These are phyloP conservation scores for Magnaporthales sp. DNA, from an alignment of 2,329 filamentous ascomycete genomes.

Conservation along the genomic window DNA sequence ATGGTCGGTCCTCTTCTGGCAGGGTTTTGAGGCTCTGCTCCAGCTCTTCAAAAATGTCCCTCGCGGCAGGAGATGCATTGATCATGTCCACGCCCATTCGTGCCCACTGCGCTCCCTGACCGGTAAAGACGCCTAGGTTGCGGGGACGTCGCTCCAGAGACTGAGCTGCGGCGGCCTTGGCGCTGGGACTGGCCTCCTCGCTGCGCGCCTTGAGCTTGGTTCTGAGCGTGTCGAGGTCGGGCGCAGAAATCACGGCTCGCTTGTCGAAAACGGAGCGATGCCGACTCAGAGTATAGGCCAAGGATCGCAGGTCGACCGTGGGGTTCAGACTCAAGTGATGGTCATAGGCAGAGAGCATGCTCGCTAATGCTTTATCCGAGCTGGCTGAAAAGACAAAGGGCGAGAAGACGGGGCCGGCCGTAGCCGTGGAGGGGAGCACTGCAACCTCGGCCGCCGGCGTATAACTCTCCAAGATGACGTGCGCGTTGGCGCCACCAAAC, in stretches of 20 bases:
- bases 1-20: constrained; percentile 9
- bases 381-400: neutral
- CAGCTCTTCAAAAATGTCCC: neutral
- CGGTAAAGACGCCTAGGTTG: constrained; percentile 16
- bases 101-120: constrained; percentile 17
- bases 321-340: neutral
- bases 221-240: neutral
- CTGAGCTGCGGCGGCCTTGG: constrained; percentile 4
- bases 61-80: neutral
- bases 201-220: neutral
- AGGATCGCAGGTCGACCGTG: neutral
- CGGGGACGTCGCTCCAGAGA: constrained; percentile 6
- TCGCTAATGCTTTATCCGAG: neutral
- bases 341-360: neutral
- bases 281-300: neutral
- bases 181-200: constrained; percentile 5
- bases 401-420: neutral
- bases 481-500: constrained; percentile 18
- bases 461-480: constrained; percentile 14
- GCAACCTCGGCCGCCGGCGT: neutral
- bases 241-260: neutral
- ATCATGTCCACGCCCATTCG: constrained; percentile 9
- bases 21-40: neutral
- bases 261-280: neutral
- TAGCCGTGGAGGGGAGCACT: neutral